Conservation (phyloP, 2,329 filamentous ascomycete genomes). For the Diaporthe sp. region DNA sequence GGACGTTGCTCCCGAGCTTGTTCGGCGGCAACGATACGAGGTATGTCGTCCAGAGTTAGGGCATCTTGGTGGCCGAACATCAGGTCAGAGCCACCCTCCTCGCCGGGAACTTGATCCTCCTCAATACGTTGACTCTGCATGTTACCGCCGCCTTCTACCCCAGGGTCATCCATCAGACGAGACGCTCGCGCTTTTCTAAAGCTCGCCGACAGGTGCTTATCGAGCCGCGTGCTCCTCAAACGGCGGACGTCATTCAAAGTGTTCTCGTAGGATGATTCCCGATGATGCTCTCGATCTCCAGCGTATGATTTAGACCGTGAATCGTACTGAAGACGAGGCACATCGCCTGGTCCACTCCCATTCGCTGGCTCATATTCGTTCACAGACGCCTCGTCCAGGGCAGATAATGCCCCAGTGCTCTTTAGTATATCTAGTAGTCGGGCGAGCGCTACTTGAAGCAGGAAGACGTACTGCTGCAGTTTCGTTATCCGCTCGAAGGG, state of each 20-base stretch:
- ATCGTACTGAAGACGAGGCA: conserved; percentile 72
- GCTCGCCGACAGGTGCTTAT: conserved; percentile 93
- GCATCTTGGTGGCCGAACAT: conserved; percentile 93
- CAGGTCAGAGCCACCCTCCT: conserved; percentile 80
- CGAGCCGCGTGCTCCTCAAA: conserved; percentile 90
- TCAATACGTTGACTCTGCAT: conserved; percentile 79
- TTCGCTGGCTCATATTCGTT: conserved; percentile 76
- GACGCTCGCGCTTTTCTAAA: conserved; percentile 92
- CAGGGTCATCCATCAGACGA: conserved; percentile 90
- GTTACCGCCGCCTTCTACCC: conserved; percentile 69
- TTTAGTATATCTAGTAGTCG: conserved; percentile 89
- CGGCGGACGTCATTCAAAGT: conserved; percentile 95
- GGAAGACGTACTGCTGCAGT: conserved; percentile 93
- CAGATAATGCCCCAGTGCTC: conserved; percentile 84
- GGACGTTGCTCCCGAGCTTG: conserved; percentile 92
- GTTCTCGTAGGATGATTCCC: conserved; percentile 89
- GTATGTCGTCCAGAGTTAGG: conserved; percentile 95
- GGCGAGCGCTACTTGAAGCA: conserved; percentile 91
- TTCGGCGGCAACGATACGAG: conserved; percentile 93
- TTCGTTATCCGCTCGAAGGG: conserved; percentile 83
- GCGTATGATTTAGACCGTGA: conserved; percentile 81
- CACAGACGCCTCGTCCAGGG: conserved; percentile 79
- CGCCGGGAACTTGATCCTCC: conserved; percentile 79
- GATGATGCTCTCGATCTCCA: conserved; percentile 72
- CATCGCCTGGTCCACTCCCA: conserved; percentile 66